Percentiles rank a stretch among this genome's conserved stretches.
phyloP scores from a whole-genome alignment of 768 basidiomycete genomes.

The Leucogyrophana mollusca region DNA sequence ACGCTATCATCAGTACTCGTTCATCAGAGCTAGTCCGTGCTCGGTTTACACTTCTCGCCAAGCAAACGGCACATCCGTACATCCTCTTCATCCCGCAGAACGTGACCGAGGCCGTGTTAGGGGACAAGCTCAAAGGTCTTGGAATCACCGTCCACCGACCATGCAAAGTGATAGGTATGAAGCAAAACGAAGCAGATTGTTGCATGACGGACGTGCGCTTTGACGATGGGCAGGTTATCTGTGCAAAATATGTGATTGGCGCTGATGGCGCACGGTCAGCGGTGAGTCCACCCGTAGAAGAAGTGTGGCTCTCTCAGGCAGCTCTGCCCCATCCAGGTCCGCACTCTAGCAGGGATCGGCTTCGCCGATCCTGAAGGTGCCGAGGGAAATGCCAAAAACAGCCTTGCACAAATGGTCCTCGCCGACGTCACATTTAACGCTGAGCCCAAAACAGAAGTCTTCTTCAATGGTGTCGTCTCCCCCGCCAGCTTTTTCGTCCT shows the following conservation, averaged over 20 bases:
- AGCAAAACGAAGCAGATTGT: conserved; percentile 22
- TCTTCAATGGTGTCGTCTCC: conserved; percentile 20
- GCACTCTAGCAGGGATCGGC: conserved; percentile 37
- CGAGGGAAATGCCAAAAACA: conserved; percentile 21
- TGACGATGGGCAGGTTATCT: conserved; percentile 43
- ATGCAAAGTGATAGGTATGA: conserved; percentile 39
- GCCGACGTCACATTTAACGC: conserved; percentile 43
- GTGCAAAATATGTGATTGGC: conserved; percentile 46
- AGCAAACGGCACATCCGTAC: conserved; percentile 45
- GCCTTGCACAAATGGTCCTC: conserved; percentile 39
- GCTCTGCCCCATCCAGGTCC: conserved; percentile 33
- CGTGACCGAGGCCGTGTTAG: conserved; percentile 42
- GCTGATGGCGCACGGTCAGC: conserved; percentile 50
- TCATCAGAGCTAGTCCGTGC: conserved; percentile 23
- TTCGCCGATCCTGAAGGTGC: conserved; percentile 40
- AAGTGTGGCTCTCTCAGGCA: too few species aligned
- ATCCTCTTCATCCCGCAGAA: conserved; percentile 42
- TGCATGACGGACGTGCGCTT: conserved; percentile 40
- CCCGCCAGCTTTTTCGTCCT: conserved; percentile 30
- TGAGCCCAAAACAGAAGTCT: conserved; percentile 6
- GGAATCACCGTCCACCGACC: conserved; percentile 37
- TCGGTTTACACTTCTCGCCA: conserved; percentile 33
- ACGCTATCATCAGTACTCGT: conserved; percentile 28
- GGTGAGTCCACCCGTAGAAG: conserved; percentile 32
- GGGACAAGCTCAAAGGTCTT: conserved; percentile 27